phyloP scores from a whole-genome alignment of 208 protist genomes.

The Acanthamoeba castellanii region DNA sequence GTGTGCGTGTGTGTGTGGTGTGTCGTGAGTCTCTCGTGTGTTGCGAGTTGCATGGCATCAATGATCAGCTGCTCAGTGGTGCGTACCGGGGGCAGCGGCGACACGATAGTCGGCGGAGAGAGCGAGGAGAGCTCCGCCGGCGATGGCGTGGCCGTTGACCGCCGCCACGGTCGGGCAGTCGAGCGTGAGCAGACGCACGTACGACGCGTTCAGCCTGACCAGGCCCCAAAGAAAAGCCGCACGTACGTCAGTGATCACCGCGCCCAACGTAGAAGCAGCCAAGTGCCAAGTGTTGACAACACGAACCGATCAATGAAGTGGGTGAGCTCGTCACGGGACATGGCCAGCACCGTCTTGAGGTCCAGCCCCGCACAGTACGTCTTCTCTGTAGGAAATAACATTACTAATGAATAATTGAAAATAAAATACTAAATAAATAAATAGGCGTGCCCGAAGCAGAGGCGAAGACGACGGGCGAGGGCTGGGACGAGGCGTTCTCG shows the following conservation, averaged over 20 bases:
- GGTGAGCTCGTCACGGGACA: background rate
- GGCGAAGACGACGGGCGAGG: conserved; percentile 18
- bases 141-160: conserved; percentile 61
- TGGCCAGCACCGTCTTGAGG: conserved; percentile 45
- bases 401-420: no score
- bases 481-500: background rate
- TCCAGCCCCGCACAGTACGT: conserved; percentile 38
- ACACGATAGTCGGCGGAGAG: conserved; percentile 43
- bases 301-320: conserved; percentile 33
- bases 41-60: no score
- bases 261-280: no score
- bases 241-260: background rate
- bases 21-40: no score
- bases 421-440: no score
- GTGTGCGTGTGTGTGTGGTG: no score
- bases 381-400: conserved; percentile 20
- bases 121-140: conserved; percentile 3
- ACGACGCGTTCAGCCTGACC: background rate
- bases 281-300: background rate
- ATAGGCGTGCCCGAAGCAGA: conserved; percentile 31
- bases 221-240: background rate
- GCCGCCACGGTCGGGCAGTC: conserved; percentile 34
- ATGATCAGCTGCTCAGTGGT: no score
- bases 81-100: background rate
- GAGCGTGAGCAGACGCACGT: conserved; percentile 11